Evolutionary conservation across 805 yeast species (phyloP).

Genomic region (Blastobotrys peoriensis): DNA sequence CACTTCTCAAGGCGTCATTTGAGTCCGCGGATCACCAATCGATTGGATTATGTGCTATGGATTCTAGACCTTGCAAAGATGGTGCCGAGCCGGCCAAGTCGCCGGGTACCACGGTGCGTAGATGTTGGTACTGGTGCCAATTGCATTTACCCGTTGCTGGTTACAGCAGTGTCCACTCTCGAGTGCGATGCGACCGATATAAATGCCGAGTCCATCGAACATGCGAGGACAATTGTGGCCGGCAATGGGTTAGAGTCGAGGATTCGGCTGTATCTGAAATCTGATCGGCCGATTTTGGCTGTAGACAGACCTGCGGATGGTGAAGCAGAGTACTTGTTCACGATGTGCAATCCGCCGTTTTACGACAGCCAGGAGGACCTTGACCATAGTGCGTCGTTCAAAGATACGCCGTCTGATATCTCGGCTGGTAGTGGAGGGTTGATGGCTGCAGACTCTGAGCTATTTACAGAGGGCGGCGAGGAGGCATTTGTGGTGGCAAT

Average conservation of each 20-base stretch:
- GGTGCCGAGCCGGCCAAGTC: no score
- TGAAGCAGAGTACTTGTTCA: conserved; percentile 22
- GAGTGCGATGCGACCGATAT: conserved; percentile 41
- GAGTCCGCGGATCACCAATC: conserved; percentile 23
- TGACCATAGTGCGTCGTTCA: conserved; percentile 16
- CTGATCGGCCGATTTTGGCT: background rate
- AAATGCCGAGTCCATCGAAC: conserved; percentile 30
- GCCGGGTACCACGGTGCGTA: background rate
- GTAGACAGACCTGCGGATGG: background rate
- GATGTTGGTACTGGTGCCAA: conserved; percentile 49
- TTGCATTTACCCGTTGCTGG: conserved; percentile 43
- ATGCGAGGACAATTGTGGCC: conserved; percentile 27
- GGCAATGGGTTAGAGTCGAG: conserved; percentile 24
- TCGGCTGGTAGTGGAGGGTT: background rate
- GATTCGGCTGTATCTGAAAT: background rate
- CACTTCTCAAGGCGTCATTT: conserved; percentile 10
- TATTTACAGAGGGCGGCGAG: conserved; percentile 45
- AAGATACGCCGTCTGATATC: background rate
- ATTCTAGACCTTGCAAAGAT: conserved; percentile 19
- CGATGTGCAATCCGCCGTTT: conserved; percentile 52
- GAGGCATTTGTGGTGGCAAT: conserved; percentile 33
- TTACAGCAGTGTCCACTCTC: conserved; percentile 22
- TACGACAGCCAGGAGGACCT: conserved; percentile 36
- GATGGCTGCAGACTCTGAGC: conserved; percentile 33
- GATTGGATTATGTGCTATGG: conserved; percentile 28